These are phyloP conservation scores for Megacollybia platyphylla DNA, from an alignment of 1,284 basidiomycete genomes.

Conservation along the genomic window DNA sequence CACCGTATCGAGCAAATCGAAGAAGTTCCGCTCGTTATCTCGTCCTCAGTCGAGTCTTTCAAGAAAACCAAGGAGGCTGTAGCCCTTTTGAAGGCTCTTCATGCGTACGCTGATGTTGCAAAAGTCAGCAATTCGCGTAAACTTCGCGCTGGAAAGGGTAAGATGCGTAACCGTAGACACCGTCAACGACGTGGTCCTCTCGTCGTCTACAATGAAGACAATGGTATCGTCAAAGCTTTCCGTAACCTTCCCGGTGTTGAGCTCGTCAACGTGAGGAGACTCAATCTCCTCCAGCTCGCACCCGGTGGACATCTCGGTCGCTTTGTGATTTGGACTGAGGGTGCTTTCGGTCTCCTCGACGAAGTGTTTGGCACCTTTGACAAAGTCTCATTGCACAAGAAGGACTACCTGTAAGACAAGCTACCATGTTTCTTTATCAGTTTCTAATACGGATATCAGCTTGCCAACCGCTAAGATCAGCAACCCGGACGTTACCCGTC, in stretches of 20 bases:
- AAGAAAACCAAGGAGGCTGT: slow-evolving; percentile 98
- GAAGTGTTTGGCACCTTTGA: slow-evolving; percentile 92
- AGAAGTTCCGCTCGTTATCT: slow-evolving; percentile 93
- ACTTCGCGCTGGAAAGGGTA: slow-evolving; percentile 95
- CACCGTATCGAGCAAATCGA: slow-evolving; percentile 98
- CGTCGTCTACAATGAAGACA: slow-evolving; percentile 96
- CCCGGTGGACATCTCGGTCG: slow-evolving; percentile 99
- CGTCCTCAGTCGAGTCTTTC: slow-evolving; percentile 72
- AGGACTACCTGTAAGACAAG: slow-evolving; percentile 70
- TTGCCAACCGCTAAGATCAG: slow-evolving; percentile 92
- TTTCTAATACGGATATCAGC: slow-evolving; percentile 22
- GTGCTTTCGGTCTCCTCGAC: slow-evolving; percentile 88
- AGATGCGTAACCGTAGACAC: slow-evolving; percentile 94
- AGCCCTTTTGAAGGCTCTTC: slow-evolving; percentile 81
- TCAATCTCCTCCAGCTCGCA: slow-evolving; percentile 98
- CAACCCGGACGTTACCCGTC: slow-evolving; percentile 93
- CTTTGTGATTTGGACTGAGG: slow-evolving; percentile 99
- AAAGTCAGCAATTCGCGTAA: slow-evolving; percentile 98
- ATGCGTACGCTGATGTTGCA: slow-evolving; percentile 89
- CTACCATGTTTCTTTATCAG: neutral
- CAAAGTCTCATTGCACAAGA: slow-evolving; percentile 79
- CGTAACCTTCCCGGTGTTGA: slow-evolving; percentile 99
- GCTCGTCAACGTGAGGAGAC: slow-evolving; percentile 85
- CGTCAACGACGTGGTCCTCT: slow-evolving; percentile 97
- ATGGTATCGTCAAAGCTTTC: slow-evolving; percentile 97